Conservation (phyloP, 2,329 filamentous ascomycete species). For the Apiospora rasikravindrae region DNA sequence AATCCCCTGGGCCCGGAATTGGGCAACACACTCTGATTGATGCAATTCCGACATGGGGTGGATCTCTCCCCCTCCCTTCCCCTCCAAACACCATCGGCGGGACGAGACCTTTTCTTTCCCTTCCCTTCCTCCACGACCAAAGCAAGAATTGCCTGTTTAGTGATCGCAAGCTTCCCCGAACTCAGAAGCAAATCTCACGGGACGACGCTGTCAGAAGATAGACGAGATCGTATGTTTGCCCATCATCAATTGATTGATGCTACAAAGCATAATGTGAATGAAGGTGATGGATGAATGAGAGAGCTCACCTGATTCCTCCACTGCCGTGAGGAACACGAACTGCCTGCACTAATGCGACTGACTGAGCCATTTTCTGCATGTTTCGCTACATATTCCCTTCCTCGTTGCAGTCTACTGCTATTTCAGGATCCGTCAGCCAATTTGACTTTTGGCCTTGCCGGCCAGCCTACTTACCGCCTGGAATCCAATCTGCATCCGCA, state of each 20-base stretch:
- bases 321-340: not conserved
- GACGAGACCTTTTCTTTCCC: not conserved
- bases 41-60: not conserved
- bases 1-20: not conserved
- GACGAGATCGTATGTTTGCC: not conserved
- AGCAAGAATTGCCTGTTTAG: not conserved
- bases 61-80: not conserved
- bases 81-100: not conserved
- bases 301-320: not conserved
- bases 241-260: not conserved
- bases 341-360: not conserved
- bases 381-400: not conserved
- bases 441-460: not conserved
- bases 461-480: not conserved
- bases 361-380: not conserved
- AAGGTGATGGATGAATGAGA: not conserved
- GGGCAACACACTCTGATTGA: constrained; percentile 1
- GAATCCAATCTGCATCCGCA: not conserved
- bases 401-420: not conserved
- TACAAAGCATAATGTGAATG: too few relatives aligned
- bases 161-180: not conserved
- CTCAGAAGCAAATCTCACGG: not conserved
- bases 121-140: not conserved
- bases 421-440: not conserved
- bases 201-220: not conserved